Base-by-base conservation (phyloP, 108 stramenopile species). In the Skeletonema menzelii region DNA sequence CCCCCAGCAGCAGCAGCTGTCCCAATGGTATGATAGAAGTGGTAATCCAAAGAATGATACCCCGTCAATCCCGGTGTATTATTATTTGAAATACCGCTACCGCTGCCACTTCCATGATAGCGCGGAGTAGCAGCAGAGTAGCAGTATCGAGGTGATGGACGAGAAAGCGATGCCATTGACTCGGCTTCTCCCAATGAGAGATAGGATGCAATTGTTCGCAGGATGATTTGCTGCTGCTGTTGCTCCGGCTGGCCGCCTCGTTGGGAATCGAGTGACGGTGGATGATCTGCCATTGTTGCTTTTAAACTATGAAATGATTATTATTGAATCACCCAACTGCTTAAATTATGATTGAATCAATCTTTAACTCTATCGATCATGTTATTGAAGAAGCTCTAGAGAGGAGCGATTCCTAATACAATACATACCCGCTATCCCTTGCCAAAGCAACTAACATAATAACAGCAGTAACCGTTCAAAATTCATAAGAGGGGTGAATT, bases 141-240 rank as follows among this genome's bases (percentile, higher is more conserved):
- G n/a, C 24, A 61, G 35, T 59, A 24, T 55, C 34, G 12, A 69
- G 63, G 65, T 42, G 17, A 30, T 26, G 32, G 53, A 47, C 28
- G 59, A 17, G 80, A 65, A 0, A 77, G 59, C 1, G 80, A 76
- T 2, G 68, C 75, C 56, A 82, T 64, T 14, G 70, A 66, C 53
- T 76, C 77, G 24, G 82, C 88, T 63, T 89, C 86, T 15, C 83
- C 84, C 28, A 91, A 22, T 8, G 87, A 80, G 27, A 91, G 70
- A 62, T 84, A 91, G 11, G 85, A 86, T 11, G 88, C 90, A 30
- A 91, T 91, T 4, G 2, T 15, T 15, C 15, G n/a, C 4, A 42
- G 40, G 40, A 42, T 42, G 40, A 15, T 15, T 15, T 42, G 40
- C 15, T 42, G 38, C 13, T 40, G 12, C 13, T 42, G 40, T 11